Evolutionary conservation across 2,329 filamentous ascomycete genomes (phyloP).

Genomic region (Zarea fungicola): DNA sequence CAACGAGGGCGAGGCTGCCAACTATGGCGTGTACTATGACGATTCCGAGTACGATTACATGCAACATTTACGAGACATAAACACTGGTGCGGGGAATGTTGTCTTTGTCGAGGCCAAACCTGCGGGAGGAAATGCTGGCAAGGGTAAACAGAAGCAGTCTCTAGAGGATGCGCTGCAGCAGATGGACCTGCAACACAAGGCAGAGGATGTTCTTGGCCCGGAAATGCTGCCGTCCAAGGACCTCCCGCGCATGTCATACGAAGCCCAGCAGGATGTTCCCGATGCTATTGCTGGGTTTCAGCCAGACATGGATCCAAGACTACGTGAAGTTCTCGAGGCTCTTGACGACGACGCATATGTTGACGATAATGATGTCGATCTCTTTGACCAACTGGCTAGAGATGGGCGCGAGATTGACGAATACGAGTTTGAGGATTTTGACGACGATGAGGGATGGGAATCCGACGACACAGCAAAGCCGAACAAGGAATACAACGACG

Average conservation of each 20-base stretch:
- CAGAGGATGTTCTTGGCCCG: slow-evolving; percentile 60
- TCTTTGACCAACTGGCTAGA: slow-evolving; percentile 70
- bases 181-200: slow-evolving; percentile 49
- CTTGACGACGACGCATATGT: slow-evolving; percentile 95
- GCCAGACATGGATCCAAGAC: slow-evolving; percentile 92
- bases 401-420: slow-evolving; percentile 70
- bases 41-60: slow-evolving; percentile 98
- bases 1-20: slow-evolving; percentile 95
- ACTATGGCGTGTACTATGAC: slow-evolving; percentile 90
- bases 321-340: slow-evolving; percentile 88
- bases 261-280: slow-evolving; percentile 88
- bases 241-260: slow-evolving; percentile 71
- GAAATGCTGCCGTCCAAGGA: slow-evolving; percentile 77
- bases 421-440: slow-evolving; percentile 69
- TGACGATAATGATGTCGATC: slow-evolving; percentile 74
- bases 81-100: slow-evolving; percentile 64
- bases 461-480: slow-evolving; percentile 87
- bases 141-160: slow-evolving; percentile 68
- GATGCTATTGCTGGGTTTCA: slow-evolving; percentile 91
- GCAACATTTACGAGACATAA: slow-evolving; percentile 95
- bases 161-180: slow-evolving; percentile 77
- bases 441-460: slow-evolving; percentile 82
- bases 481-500: slow-evolving; percentile 49
- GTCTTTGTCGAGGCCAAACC: slow-evolving; percentile 79
- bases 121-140: slow-evolving; percentile 47